Evolutionary conservation across 345 rosid species (phyloP).

Genomic region (Ailanthus altissimus): DNA sequence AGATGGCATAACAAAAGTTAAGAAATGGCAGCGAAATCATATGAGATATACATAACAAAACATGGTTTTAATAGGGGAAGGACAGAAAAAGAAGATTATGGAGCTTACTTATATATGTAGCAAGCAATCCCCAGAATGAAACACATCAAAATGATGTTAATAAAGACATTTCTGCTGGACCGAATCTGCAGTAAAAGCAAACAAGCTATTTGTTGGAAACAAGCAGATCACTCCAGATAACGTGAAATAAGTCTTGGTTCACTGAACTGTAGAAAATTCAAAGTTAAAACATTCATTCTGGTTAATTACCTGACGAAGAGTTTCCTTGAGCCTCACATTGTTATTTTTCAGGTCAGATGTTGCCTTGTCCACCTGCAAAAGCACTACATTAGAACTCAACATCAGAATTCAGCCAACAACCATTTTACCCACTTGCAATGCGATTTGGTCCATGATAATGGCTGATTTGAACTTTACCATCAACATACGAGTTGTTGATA

Average conservation of each 20-base stretch:
- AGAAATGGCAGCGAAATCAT: background rate
- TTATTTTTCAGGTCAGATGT: constrained; percentile 65
- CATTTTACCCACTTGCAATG: no score
- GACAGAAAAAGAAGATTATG: background rate
- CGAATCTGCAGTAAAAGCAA: constrained; percentile 51
- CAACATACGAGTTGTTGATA: no score
- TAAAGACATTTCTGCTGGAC: constrained; percentile 71
- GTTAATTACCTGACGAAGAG: constrained; percentile 53
- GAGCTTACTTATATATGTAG: constrained; percentile 71
- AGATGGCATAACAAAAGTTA: background rate
- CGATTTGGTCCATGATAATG: no score
- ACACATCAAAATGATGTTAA: constrained; percentile 72
- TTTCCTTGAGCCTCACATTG: constrained; percentile 77
- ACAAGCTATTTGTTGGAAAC: constrained; percentile 6
- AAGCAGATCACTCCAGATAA: constrained; percentile 6
- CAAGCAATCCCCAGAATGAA: constrained; percentile 69
- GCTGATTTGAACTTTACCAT: no score
- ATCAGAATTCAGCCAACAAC: no score
- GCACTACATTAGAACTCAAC: constrained; percentile 16
- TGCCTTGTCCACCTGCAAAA: constrained; percentile 69
- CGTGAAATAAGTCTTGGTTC: background rate
- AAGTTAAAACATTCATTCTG: constrained; percentile 14
- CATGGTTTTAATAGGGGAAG: background rate
- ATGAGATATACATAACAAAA: constrained; percentile 8
- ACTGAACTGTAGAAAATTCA: background rate